A percentile compares a stretch with the other conserved stretches of the same genome.
These are phyloP conservation scores for Chloropicon primus DNA, from an alignment of 139 green algal genomes.

Conservation along the genomic window DNA sequence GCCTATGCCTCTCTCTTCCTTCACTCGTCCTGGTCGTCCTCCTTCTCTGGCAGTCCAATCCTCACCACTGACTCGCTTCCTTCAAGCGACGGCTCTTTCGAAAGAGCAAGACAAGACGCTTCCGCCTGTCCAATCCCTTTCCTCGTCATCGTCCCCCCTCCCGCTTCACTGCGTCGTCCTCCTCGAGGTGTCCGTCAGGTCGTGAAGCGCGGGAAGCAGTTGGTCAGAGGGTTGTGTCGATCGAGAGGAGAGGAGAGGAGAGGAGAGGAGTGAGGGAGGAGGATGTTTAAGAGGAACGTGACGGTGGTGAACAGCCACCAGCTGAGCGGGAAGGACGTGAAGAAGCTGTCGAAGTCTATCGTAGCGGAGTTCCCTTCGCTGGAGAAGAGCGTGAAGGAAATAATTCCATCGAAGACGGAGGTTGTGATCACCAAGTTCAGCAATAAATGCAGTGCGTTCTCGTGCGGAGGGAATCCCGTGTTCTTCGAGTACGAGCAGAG, in stretches of 20 bases:
- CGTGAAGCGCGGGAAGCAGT: no score
- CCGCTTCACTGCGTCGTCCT: no score
- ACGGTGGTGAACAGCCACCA: not conserved
- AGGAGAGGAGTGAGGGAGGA: not conserved
- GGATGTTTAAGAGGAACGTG: not conserved
- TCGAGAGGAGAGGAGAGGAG: not conserved
- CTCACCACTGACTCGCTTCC: no score
- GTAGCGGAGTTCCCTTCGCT: not conserved
- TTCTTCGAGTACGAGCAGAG: not conserved
- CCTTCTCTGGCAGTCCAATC: no score
- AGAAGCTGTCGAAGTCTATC: not conserved
- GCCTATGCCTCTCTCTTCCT: no score
- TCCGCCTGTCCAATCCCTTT: no score
- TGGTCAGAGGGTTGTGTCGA: no score
- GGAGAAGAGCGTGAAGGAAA: not conserved
- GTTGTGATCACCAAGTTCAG: not conserved
- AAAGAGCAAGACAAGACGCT: no score
- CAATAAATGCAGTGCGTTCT: not conserved
- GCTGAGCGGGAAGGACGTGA: not conserved
- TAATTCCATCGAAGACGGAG: not conserved
- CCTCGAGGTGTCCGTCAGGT: no score
- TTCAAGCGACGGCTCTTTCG: no score
- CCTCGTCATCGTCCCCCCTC: no score
- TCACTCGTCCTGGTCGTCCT: no score
- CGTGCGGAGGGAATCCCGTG: not conserved